Conservation (phyloP, 805 yeast genomes). For the Hanseniaspora lindneri region DNA sequence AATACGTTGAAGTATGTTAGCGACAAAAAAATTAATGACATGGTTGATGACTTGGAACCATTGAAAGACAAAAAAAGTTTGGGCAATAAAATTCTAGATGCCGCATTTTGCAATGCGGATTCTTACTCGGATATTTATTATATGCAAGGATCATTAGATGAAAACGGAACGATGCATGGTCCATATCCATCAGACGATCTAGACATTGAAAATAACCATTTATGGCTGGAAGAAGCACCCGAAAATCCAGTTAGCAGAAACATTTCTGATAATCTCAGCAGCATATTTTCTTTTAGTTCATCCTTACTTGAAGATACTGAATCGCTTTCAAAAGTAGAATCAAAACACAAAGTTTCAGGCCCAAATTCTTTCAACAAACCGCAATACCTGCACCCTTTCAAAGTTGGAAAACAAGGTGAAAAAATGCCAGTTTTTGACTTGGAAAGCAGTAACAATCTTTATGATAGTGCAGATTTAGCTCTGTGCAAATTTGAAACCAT, state of each 20-base stretch:
- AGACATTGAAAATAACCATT: no score
- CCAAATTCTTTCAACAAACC: no score
- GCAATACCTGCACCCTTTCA: background rate
- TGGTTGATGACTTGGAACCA: no score
- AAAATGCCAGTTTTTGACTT: background rate
- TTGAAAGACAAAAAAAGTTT: background rate
- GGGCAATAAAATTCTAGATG: background rate
- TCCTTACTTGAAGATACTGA: no score
- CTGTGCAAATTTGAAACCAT: background rate
- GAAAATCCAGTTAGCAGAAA: no score
- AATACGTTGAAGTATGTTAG: constrained; percentile 1
- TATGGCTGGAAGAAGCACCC: no score
- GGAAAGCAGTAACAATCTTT: background rate
- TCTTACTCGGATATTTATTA: background rate
- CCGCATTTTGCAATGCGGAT: no score
- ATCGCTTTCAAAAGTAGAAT: no score
- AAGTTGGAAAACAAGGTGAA: background rate
- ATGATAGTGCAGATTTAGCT: background rate
- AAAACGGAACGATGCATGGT: constrained; percentile 1
- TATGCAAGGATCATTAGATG: background rate
- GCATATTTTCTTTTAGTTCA: no score
- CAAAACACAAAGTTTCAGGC: no score
- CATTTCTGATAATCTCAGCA: no score
- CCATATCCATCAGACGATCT: constrained; percentile 7
- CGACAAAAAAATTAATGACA: background rate